These are phyloP conservation scores for Tricholoma furcatifolium DNA, from an alignment of 768 basidiomycete species.

Conservation along the genomic window DNA sequence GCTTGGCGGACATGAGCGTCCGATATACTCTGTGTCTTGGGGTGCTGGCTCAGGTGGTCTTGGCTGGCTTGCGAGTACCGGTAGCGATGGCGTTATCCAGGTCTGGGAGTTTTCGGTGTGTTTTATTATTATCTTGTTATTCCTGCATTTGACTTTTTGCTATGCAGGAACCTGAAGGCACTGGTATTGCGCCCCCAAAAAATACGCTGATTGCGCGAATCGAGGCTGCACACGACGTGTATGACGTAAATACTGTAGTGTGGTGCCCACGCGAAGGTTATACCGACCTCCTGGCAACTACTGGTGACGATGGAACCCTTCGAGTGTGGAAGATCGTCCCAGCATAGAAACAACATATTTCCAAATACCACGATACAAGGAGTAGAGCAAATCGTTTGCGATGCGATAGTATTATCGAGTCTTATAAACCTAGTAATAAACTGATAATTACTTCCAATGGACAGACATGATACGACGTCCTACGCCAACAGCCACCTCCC, in stretches of 20 bases:
- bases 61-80: slow-evolving; percentile 84
- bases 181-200: slow-evolving; percentile 17
- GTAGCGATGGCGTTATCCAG: slow-evolving; percentile 81
- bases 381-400: no score
- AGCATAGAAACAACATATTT: background rate
- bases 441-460: slow-evolving; percentile 39
- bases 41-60: slow-evolving; percentile 45
- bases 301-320: slow-evolving; percentile 82
- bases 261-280: slow-evolving; percentile 78
- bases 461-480: slow-evolving; percentile 70
- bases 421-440: background rate
- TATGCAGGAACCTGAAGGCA: slow-evolving; percentile 25
- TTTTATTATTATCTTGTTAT: slow-evolving; percentile 5
- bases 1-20: slow-evolving; percentile 66
- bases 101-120: slow-evolving; percentile 76
- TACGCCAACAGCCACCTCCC: slow-evolving; percentile 68
- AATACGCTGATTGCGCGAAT: slow-evolving; percentile 57
- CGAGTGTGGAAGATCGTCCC: slow-evolving; percentile 62
- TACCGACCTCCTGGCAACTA: slow-evolving; percentile 71
- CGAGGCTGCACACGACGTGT: slow-evolving; percentile 71
- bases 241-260: slow-evolving; percentile 80
- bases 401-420: no score
- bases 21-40: slow-evolving; percentile 84
- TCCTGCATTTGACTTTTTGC: background rate
- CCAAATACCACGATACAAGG: no score